Base-by-base conservation (phyloP, 441 rosid genomes). In the Rhodomyrtus psidioides region DNA sequence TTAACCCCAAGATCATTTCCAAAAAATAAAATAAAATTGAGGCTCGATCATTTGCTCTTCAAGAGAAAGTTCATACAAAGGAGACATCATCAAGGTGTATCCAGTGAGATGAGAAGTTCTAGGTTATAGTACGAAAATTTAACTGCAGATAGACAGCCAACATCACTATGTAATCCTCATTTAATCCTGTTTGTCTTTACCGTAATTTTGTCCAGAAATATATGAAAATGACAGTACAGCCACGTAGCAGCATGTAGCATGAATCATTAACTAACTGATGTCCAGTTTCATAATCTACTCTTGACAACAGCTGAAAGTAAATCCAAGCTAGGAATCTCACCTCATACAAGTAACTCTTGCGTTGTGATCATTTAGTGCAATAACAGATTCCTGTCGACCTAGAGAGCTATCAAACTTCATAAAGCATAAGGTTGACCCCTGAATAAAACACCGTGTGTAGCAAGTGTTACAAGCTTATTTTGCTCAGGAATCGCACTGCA, bases 281-380 rank as follows among this genome's bases (percentile, higher is more conserved):
- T 65, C 79, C 46, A 65, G 79, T 23, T 65, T 65, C 49, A 65
- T 21, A 42, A 65, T 65, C 46, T 34, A 34, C 26, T 53, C 59
- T 0, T 30, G 83, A n/a, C 24, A 82, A 10, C 59, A 53, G 10
- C 54, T 44, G 55, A 59, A 84, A 57, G 85, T 57, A 57, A 65
- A 59, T 57, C 85, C 49, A 59, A 81, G 53, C 19, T 34, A 65
- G 7, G 23, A 58, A 17, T 49, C 90, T 90, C 60, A 94, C 95
- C 97, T 92, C 93, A 94, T 94, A 87, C 93, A 92, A 86, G 95
- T 93, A 83, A 95, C 90, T 90, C 94, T 92, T 15, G 96, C 95
- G 27, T 88, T 93, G 86, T 95, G 97, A 89, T 88, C 95, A 54
- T 53, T 85, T 51, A 91, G 88, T 13, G 60, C 53, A 46, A 55